Evolutionary conservation across 345 rosid species (phyloP).

Genomic region (Linum trigynum): DNA sequence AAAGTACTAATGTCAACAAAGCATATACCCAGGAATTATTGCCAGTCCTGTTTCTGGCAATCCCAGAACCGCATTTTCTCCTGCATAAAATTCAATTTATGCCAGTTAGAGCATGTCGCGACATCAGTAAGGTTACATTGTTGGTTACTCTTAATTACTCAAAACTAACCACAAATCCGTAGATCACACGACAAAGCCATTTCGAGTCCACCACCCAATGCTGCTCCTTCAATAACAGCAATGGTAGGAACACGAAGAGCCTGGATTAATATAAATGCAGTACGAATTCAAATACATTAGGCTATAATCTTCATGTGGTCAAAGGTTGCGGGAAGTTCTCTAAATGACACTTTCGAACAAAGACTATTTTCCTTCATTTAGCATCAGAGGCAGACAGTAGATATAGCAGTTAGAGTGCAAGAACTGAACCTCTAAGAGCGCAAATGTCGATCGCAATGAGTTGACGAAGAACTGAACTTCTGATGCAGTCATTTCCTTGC

Average conservation of each 20-base stretch:
- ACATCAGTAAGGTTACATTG: neutral
- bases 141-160: neutral
- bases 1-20: neutral
- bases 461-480: slow-evolving; percentile 68
- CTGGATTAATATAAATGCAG: slow-evolving; percentile 26
- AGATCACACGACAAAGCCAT: slow-evolving; percentile 93
- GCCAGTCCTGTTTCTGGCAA: slow-evolving; percentile 98
- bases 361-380: no score
- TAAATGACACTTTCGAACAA: no score
- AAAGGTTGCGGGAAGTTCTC: no score
- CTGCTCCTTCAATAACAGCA: slow-evolving; percentile 85
- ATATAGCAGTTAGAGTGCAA: neutral
- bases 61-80: slow-evolving; percentile 67
- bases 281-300: neutral
- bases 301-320: neutral
- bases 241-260: slow-evolving; percentile 63
- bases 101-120: neutral
- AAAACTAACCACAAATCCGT: slow-evolving; percentile 59
- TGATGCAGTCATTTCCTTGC: slow-evolving; percentile 60
- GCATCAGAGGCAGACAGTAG: neutral
- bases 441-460: slow-evolving; percentile 63
- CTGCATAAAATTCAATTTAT: slow-evolving; percentile 23
- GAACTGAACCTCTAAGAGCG: slow-evolving; percentile 52
- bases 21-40: slow-evolving; percentile 73
- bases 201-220: slow-evolving; percentile 96